These are phyloP conservation scores for Cichorium intybus DNA, from an alignment of 140 eudicot genomes.

Conservation along the genomic window DNA sequence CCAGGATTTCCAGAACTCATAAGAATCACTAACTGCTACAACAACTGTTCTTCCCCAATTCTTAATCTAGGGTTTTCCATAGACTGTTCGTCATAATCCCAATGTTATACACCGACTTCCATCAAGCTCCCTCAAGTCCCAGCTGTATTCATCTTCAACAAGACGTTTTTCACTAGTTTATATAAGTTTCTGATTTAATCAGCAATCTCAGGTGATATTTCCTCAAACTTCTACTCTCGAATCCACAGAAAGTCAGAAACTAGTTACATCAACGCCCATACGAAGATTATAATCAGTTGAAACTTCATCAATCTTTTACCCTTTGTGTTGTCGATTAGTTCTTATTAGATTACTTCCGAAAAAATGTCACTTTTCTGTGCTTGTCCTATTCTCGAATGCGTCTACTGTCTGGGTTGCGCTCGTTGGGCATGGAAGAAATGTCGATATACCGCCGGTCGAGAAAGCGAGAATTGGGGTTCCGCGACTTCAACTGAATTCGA, in stretches of 20 bases:
- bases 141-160: not conserved
- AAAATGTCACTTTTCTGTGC: conserved; percentile 71
- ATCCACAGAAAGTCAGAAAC: not conserved
- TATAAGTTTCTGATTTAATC: conserved; percentile 1
- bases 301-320: not conserved
- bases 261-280: conserved; percentile 13
- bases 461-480: conserved; percentile 92
- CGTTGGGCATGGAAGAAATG: conserved; percentile 98
- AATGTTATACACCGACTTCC: conserved; percentile 19
- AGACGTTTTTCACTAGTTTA: not conserved
- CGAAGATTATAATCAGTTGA: not conserved
- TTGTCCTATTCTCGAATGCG: conserved; percentile 89
- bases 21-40: conserved; percentile 16
- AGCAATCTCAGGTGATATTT: conserved; percentile 19
- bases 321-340: not conserved
- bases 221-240: not conserved
- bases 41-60: conserved; percentile 15
- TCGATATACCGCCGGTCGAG: conserved; percentile 87
- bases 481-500: conserved; percentile 76
- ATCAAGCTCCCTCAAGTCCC: conserved; percentile 9
- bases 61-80: conserved; percentile 22
- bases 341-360: not conserved
- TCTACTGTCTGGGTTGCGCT: conserved; percentile 87
- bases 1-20: not conserved
- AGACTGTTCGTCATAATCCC: not conserved